Percentiles rank a stretch among this genome's conserved stretches.
phyloP scores from a whole-genome alignment of 2,329 filamentous ascomycete species.

The Talaromyces sp. region DNA sequence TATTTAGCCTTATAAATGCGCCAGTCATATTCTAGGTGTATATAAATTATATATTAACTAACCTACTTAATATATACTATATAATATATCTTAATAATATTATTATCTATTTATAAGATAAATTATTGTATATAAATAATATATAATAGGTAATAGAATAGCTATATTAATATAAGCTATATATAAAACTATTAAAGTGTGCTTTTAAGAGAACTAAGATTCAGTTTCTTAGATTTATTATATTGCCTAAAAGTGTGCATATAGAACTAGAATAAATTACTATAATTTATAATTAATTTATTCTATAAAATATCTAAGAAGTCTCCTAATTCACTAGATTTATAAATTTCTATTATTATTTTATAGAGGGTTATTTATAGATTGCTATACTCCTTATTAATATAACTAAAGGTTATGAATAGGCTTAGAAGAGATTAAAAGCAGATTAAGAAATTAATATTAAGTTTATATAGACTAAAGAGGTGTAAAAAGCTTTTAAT shows the following conservation, averaged over 20 bases:
- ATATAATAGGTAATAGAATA: neutral
- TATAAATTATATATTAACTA: neutral
- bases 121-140: neutral
- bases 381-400: neutral
- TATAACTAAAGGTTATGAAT: neutral
- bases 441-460: neutral
- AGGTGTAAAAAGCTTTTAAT: neutral
- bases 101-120: conserved; percentile 7
- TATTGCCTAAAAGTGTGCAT: neutral
- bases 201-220: too few relatives aligned
- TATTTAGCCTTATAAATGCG: neutral
- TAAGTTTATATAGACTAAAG: neutral
- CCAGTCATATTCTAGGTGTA: neutral
- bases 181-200: neutral
- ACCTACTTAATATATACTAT: conserved; percentile 1
- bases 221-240: too few relatives aligned
- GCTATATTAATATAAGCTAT: too few relatives aligned
- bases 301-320: neutral
- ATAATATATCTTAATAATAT: conserved; percentile 7
- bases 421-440: neutral
- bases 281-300: neutral
- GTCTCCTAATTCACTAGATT: neutral
- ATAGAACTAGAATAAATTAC: neutral
- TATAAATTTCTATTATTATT: neutral
- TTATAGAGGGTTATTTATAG: neutral